phyloP scores from a whole-genome alignment of 371 early-diverging fungal species.

The Dinochytrium kinnereticum region DNA sequence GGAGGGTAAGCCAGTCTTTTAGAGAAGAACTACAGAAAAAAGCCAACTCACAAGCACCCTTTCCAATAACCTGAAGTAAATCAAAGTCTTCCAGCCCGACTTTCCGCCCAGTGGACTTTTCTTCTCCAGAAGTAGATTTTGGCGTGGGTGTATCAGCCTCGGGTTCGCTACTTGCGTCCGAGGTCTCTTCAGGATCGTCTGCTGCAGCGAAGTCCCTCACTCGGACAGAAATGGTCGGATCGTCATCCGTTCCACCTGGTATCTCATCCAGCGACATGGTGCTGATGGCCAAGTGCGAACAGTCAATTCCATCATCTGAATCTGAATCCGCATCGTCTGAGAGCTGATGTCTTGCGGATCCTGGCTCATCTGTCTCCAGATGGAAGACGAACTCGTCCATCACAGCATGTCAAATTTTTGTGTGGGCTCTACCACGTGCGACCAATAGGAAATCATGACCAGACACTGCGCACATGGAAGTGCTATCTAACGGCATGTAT shows the following conservation, averaged over 20 bases:
- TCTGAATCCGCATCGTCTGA: background rate
- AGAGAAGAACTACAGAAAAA: too few relatives aligned
- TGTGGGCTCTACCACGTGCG: too few relatives aligned
- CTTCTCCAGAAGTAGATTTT: background rate
- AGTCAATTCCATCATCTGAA: background rate
- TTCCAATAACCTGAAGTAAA: slow-evolving; percentile 55
- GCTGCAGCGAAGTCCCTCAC: slow-evolving; percentile 30
- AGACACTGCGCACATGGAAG: too few relatives aligned
- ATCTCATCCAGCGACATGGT: background rate
- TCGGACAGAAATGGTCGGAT: slow-evolving; percentile 28
- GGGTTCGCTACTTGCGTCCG: background rate
- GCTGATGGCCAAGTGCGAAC: slow-evolving; percentile 7
- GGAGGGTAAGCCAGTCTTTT: background rate
- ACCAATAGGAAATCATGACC: too few relatives aligned
- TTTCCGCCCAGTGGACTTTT: slow-evolving; percentile 5
- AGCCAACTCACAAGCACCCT: slow-evolving; percentile 71
- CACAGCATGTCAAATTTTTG: too few relatives aligned
- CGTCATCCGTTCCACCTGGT: slow-evolving; percentile 11
- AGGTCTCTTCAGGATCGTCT: slow-evolving; percentile 13
- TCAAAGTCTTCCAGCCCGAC: slow-evolving; percentile 53
- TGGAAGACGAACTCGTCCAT: background rate
- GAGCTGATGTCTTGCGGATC: background rate
- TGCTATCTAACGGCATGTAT: too few relatives aligned
- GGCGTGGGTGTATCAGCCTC: background rate
- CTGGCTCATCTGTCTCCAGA: background rate